These are phyloP conservation scores for Castanea mollissima DNA, from an alignment of 306 rosid genomes.

Conservation along the genomic window DNA sequence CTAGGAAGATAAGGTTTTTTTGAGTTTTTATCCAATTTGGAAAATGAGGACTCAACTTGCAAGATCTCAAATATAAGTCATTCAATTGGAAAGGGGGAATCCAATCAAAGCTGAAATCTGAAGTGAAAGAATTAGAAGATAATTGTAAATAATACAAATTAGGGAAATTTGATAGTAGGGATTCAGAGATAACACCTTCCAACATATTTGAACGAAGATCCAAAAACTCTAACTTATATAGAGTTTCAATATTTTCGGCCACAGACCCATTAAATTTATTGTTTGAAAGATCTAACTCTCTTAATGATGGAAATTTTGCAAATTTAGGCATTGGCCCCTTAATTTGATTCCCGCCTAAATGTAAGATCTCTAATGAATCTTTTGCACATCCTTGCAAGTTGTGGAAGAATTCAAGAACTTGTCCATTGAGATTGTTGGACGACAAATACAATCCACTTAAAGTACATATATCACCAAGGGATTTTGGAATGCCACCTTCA, in stretches of 20 bases:
- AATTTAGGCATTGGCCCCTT: background rate
- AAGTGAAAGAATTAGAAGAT: conserved; percentile 10
- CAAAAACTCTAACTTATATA: background rate
- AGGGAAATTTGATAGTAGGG: conserved; percentile 6
- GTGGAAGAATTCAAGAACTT: conserved; percentile 10
- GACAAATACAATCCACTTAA: background rate
- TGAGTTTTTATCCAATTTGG: conserved; percentile 30
- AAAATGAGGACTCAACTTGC: conserved; percentile 26
- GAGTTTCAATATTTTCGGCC: conserved; percentile 2
- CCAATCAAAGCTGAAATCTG: conserved; percentile 1
- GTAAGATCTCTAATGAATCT: conserved; percentile 3
- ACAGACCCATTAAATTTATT: no score
- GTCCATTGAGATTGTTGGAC: background rate
- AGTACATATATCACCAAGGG: conserved; percentile 8
- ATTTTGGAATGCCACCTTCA: conserved; percentile 19
- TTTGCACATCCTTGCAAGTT: conserved; percentile 14
- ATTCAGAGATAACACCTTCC: no score
- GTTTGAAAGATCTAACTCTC: no score
- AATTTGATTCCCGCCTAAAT: background rate
- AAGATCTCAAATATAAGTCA: background rate
- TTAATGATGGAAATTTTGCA: no score
- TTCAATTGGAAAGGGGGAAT: conserved; percentile 12
- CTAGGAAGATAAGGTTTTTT: background rate
- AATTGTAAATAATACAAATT: background rate
- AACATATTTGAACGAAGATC: background rate